Evolutionary conservation across 1,139 yeast genomes (phyloP), one percentile per base, ranked within the genome.

Genomic region (Taiozyma sp.): DNA sequence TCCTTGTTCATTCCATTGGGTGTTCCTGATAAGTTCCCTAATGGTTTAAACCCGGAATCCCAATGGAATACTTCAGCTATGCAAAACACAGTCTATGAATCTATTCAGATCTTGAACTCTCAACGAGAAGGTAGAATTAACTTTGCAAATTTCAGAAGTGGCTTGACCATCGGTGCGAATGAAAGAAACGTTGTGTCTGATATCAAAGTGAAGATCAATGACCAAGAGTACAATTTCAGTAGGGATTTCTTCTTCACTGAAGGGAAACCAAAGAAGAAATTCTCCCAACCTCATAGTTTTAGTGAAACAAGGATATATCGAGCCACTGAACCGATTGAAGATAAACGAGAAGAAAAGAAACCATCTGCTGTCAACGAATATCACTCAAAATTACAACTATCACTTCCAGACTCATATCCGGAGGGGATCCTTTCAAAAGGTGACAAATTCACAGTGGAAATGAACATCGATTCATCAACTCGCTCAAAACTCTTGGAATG

Each of bases 1-100:
- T 73, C 86, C 3, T 58, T 84, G 40, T 72, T 77, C 48, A 64
- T 84, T 12, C 90, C 91, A 0, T 50, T 83, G 22, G 53, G 65
- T 1, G 53, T 55, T n/a, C 70, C 68, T 1, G 16, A n/a, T 2
- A 57, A 57, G 41, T 68, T 64, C 38, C 70, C 68, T 1, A 22
- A 19, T 2, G 57, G 58, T 43, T 67, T 64, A 38, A 60, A 65
- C 24, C 4, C 47, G 0, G 40, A 54, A 7, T 71, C 70, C 49
- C 51, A 64, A 34, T 82, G 87, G 87, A 76, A 79, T 48, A 59
- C 60, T 5, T 53, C 68, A 4, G 64, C 68, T 1, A 51, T 63
- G 23, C 66, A 69, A 24, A 48, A 61, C 10, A 44, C 67, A 1
- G 69, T 68, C 4, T 65, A 67, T 50, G 74, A 71, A 28, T 58